Evolutionary conservation across 768 basidiomycete species (phyloP).

Genomic region (Hygrophorus pudorinus): DNA sequence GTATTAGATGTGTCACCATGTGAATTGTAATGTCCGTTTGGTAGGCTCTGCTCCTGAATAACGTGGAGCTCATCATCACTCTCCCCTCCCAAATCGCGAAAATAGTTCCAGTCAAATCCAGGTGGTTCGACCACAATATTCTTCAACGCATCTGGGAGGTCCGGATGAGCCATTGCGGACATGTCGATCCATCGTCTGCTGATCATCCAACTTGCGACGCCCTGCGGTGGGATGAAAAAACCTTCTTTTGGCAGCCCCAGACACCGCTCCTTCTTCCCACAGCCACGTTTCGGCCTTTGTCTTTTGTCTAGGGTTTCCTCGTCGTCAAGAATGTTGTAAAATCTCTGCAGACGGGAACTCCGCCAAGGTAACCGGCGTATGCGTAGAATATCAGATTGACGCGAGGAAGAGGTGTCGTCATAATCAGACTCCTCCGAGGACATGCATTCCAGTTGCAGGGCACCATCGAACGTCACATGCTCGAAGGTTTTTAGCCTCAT

Average conservation of each 20-base stretch:
- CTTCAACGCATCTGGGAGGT: slow-evolving; percentile 32
- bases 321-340: slow-evolving; percentile 53
- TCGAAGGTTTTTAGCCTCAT: slow-evolving; percentile 42
- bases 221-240: slow-evolving; percentile 49
- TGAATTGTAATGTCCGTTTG: slow-evolving; percentile 12
- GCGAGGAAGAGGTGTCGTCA: slow-evolving; percentile 16
- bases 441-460: slow-evolving; percentile 68
- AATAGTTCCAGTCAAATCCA: slow-evolving; percentile 41
- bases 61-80: slow-evolving; percentile 25
- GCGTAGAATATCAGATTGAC: slow-evolving; percentile 29
- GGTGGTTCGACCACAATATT: slow-evolving; percentile 35
- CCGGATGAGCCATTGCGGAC: slow-evolving; percentile 33
- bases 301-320: slow-evolving; percentile 30
- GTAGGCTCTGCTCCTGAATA: slow-evolving; percentile 9
- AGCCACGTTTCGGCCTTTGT: slow-evolving; percentile 45
- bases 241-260: slow-evolving; percentile 48
- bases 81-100: slow-evolving; percentile 45
- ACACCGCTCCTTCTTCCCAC: slow-evolving; percentile 44
- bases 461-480: slow-evolving; percentile 59
- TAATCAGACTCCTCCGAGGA: slow-evolving; percentile 69
- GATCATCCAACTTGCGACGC: slow-evolving; percentile 67
- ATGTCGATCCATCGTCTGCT: slow-evolving; percentile 52
- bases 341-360: slow-evolving; percentile 49
- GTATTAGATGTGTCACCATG: slow-evolving; percentile 9
- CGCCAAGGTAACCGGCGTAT: slow-evolving; percentile 60